Base-by-base conservation (phyloP, 75 land plant genomes). In the Picea glauca region DNA sequence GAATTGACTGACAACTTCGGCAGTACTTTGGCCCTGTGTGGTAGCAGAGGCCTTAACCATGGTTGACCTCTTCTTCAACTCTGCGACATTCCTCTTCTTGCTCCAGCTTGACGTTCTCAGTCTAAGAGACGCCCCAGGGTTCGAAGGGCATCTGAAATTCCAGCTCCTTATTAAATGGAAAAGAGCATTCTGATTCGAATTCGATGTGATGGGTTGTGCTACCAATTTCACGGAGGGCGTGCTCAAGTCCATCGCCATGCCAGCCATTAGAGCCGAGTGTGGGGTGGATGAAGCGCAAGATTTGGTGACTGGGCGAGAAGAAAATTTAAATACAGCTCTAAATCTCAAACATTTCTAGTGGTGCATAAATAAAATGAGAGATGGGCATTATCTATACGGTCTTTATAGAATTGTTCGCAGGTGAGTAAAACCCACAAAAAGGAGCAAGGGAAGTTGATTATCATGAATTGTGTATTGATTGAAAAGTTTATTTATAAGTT, bases 1-100 rank as follows among this genome's bases (percentile, higher is more conserved):
- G 60, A 87, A 84, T 74, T 84, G 82, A 58, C 85, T 70, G 23
- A 40, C 0, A 13, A 81, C 78, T 35, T 83, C 93, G 17, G 80
- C 78, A 18, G 63, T 78, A 26, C 85, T 86, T 57, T 67, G 75
- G 77, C 83, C 72, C 59, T 74, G 13, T 59, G 81, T 40, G 5
- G 80, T 62, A 21, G 85, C n/a, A 65, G 60, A 77, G 33, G 74
- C 63, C 23, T 35, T 23, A 18, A 33, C 72, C 43, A 23, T 62
- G 7, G 7, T n/a, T 32, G n/a, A 12, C 20, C 74, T 12, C 33
- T 17, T 26, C 74, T 38, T 72, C 18, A 63, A 63, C 20, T 63
- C 26, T 18, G 77, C 4, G 8, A 30, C 17, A 23, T 7, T 30
- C 26, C 4, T 62, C 32, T 77, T 77, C 59, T 75, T 54, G 1